A percentile compares a stretch with the other conserved stretches of the same genome.
Conservation (phyloP, 2,329 filamentous ascomycete species). For the Geosmithia flava region DNA sequence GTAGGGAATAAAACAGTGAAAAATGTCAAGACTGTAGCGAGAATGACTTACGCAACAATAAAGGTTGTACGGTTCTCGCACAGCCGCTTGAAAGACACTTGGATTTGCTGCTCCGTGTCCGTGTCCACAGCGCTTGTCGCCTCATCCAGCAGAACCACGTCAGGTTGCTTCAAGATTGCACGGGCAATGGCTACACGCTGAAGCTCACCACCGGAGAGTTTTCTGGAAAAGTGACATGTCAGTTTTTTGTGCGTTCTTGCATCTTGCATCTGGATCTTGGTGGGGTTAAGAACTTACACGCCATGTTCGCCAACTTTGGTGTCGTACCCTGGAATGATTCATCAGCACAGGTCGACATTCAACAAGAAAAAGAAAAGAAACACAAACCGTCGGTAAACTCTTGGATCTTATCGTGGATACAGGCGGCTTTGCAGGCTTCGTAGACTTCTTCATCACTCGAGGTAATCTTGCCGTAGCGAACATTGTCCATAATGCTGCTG, state of each 20-base stretch:
- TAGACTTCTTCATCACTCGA: slow-evolving; percentile 43
- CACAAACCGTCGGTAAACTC: slow-evolving; percentile 34
- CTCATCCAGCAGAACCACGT: slow-evolving; percentile 68
- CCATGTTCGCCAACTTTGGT: slow-evolving; percentile 38
- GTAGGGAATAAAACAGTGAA: background rate
- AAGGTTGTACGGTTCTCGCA: slow-evolving; percentile 53
- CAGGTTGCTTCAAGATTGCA: slow-evolving; percentile 60
- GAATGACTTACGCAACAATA: slow-evolving; percentile 44
- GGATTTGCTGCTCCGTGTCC: slow-evolving; percentile 55
- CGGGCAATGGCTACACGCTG: slow-evolving; percentile 58
- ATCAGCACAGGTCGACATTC: background rate
- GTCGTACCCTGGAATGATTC: slow-evolving; percentile 26
- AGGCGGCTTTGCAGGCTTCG: slow-evolving; percentile 40
- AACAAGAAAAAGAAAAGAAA: background rate
- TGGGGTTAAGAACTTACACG: slow-evolving; percentile 18
- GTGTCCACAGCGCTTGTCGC: slow-evolving; percentile 68
- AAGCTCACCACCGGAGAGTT: slow-evolving; percentile 54
- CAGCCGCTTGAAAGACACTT: slow-evolving; percentile 44
- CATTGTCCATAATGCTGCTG: slow-evolving; percentile 46
- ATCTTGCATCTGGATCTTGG: background rate
- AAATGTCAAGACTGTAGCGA: background rate
- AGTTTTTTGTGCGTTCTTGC: slow-evolving; percentile 1
- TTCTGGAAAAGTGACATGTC: slow-evolving; percentile 19
- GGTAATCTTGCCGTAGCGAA: slow-evolving; percentile 40
- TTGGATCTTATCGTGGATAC: slow-evolving; percentile 45